These are phyloP conservation scores for Fraxinus velutina DNA, from an alignment of 305 asterid genomes.

Conservation along the genomic window DNA sequence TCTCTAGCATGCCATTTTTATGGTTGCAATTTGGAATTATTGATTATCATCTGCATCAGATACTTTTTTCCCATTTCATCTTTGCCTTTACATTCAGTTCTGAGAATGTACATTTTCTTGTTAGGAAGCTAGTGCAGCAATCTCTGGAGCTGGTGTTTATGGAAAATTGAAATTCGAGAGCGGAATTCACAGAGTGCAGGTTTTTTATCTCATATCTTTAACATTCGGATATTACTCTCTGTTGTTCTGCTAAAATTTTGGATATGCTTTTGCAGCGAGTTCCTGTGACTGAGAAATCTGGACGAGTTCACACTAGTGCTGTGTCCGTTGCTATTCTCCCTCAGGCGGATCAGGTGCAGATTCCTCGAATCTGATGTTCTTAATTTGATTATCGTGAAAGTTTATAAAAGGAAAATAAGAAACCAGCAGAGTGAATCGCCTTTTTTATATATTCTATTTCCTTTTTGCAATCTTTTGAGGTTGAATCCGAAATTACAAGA, in stretches of 20 bases:
- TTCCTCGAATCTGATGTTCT: conserved; percentile 13
- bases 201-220: conserved; percentile 24
- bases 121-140: conserved; percentile 93
- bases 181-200: conserved; percentile 99
- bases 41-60: not conserved
- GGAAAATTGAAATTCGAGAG: conserved; percentile 96
- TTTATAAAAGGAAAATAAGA: not conserved
- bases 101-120: conserved; percentile 15
- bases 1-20: not conserved
- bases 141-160: conserved; percentile 80
- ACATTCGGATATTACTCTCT: not conserved
- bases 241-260: conserved; percentile 16
- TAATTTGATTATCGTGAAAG: not conserved
- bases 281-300: conserved; percentile 88
- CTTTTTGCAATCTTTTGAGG: conserved; percentile 2
- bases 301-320: conserved; percentile 96
- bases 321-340: conserved; percentile 92
- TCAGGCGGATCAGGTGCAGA: conserved; percentile 85
- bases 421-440: not conserved
- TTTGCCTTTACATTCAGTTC: conserved; percentile 13
- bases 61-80: conserved; percentile 10
- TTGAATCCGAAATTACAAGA: not conserved
- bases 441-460: not conserved
- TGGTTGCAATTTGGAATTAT: not conserved
- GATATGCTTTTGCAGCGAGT: conserved; percentile 59